Percentiles rank a stretch among this genome's conserved stretches.
Conservation (phyloP, 2,329 filamentous ascomycete genomes). For the Basipetospora chlamydospora region DNA sequence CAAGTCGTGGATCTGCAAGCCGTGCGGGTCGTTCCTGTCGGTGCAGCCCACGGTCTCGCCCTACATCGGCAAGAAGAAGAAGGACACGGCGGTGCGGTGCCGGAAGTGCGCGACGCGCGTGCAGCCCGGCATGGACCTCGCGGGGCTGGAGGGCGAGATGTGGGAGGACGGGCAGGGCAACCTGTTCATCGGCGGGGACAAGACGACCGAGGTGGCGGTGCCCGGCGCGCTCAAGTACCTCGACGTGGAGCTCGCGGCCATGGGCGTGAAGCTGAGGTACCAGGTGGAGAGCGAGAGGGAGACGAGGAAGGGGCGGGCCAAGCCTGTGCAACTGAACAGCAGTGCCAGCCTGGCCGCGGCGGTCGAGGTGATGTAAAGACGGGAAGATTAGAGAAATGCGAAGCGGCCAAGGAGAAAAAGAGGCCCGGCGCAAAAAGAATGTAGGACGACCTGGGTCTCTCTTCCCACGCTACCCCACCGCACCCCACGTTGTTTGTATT, state of each 20-base stretch:
- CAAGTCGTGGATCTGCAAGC: conserved; percentile 83
- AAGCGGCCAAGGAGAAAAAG: too few species aligned
- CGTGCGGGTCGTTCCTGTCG: conserved; percentile 85
- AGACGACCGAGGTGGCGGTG: conserved; percentile 83
- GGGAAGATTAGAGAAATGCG: too few species aligned
- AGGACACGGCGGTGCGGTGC: conserved; percentile 60
- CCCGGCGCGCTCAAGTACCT: conserved; percentile 86
- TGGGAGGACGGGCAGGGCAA: conserved; percentile 87
- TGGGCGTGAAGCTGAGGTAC: conserved; percentile 94
- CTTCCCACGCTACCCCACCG: too few species aligned
- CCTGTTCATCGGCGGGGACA: conserved; percentile 74
- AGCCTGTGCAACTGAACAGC: conserved; percentile 19
- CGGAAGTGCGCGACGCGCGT: conserved; percentile 57
- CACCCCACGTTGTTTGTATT: too few species aligned
- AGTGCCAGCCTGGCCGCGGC: too few species aligned
- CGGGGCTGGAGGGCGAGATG: conserved; percentile 51
- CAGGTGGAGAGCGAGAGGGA: conserved; percentile 49
- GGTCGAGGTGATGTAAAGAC: too few species aligned
- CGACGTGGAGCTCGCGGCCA: conserved; percentile 88
- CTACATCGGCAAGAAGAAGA: conserved; percentile 48
- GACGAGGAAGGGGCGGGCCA: conserved; percentile 36
- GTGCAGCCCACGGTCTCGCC: conserved; percentile 65
- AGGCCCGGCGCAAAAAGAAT: too few species aligned
- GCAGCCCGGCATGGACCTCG: conserved; percentile 39
- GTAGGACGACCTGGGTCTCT: too few species aligned